phyloP scores from a whole-genome alignment of 495 filamentous ascomycete genomes.

The Tricharina praecox region DNA sequence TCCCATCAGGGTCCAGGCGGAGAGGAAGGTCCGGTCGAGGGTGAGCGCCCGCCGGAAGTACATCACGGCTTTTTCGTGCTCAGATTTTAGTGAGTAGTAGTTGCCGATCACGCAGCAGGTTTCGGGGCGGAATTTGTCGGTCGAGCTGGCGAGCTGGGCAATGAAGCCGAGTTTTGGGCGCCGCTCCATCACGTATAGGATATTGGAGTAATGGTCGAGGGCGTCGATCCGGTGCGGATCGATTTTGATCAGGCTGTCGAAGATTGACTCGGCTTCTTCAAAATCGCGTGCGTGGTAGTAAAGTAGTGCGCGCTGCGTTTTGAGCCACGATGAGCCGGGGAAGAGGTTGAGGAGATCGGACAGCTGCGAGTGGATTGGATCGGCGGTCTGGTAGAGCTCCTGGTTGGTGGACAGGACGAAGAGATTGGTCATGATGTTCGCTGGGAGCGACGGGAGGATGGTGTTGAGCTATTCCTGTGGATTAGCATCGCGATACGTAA shows the following conservation, averaged over 20 bases:
- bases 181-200: conserved; percentile 78
- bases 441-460: conserved; percentile 48
- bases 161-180: conserved; percentile 82
- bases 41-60: conserved; percentile 96
- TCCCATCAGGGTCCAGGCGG: conserved; percentile 97
- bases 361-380: conserved; percentile 53
- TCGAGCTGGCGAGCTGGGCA: conserved; percentile 70
- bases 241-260: conserved; percentile 57
- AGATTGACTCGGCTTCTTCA: conserved; percentile 67
- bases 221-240: conserved; percentile 81
- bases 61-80: conserved; percentile 94
- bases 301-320: conserved; percentile 74
- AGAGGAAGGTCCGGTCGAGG: conserved; percentile 76
- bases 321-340: conserved; percentile 68
- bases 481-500: too few species aligned
- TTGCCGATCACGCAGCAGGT: conserved; percentile 95
- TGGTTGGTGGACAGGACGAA: conserved; percentile 82
- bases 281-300: conserved; percentile 92
- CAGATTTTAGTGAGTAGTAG: conserved; percentile 81
- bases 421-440: conserved; percentile 81
- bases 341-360: conserved; percentile 65
- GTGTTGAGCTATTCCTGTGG: conserved; percentile 35
- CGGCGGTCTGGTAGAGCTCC: conserved; percentile 73
- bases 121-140: conserved; percentile 92
- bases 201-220: conserved; percentile 89